Conservation (phyloP, 2,329 filamentous ascomycete genomes). For the Cytospora paraplurivora region DNA sequence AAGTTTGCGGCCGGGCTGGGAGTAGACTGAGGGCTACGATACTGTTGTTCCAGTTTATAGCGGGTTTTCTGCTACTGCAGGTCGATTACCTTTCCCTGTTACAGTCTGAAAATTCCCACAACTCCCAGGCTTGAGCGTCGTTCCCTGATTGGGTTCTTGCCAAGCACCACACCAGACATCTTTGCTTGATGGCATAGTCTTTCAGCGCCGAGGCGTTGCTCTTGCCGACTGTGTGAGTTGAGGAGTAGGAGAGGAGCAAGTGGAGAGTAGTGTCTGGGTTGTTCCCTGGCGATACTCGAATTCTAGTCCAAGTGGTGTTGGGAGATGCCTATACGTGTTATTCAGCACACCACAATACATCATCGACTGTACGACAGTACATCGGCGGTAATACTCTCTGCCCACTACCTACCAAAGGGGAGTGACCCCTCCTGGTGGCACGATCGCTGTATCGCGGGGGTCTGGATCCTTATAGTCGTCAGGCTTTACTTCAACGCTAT, state of each 20-base stretch:
- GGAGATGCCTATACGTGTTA: background rate
- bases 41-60: background rate
- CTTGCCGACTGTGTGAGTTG: background rate
- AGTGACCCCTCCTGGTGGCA: background rate
- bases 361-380: background rate
- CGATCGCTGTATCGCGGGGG: background rate
- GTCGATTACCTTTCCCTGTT: too few relatives aligned
- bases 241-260: background rate
- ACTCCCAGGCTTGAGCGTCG: background rate
- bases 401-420: background rate
- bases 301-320: background rate
- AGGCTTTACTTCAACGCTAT: background rate
- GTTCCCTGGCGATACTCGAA: background rate
- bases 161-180: background rate
- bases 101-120: background rate
- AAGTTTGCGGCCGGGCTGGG: slow-evolving; percentile 59
- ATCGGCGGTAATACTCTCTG: background rate
- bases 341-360: background rate
- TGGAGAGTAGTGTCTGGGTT: background rate
- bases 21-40: slow-evolving; percentile 27
- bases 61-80: background rate
- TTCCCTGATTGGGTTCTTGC: background rate
- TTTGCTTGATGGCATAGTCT: background rate
- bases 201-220: background rate
- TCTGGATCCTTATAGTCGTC: too few relatives aligned